Percentiles rank a stretch among this genome's conserved stretches.
Evolutionary conservation across 768 basidiomycete species (phyloP).

Genomic region (Naganishia friedmannii): DNA sequence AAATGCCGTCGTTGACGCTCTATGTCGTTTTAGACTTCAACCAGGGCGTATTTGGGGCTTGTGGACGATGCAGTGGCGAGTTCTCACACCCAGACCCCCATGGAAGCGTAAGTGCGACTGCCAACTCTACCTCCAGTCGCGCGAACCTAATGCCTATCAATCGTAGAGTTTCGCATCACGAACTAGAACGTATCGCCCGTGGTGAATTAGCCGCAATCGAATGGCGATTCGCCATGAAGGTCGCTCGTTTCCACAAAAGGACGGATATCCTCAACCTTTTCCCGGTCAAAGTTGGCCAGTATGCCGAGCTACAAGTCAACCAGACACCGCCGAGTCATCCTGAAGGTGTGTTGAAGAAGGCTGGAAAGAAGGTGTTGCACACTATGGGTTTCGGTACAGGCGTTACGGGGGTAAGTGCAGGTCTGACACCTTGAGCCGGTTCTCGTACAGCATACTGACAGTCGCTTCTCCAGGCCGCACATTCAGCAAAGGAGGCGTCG

Average conservation of each 20-base stretch:
- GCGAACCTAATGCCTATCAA: not conserved
- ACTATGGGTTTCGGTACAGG: constrained; percentile 19
- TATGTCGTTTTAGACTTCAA: not conserved
- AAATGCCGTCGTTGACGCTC: not conserved
- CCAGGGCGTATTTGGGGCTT: constrained; percentile 8
- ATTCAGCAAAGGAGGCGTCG: constrained; percentile 2
- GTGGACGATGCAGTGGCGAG: constrained; percentile 17
- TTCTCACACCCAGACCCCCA: constrained; percentile 22
- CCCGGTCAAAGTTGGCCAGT: constrained; percentile 15
- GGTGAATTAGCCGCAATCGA: constrained; percentile 12
- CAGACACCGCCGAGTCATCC: constrained; percentile 17
- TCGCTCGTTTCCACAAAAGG: constrained; percentile 9
- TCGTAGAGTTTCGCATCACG: constrained; percentile 18
- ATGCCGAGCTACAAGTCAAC: constrained; percentile 12
- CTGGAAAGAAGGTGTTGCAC: constrained; percentile 19
- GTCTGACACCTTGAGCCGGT: not conserved
- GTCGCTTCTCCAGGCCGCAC: not conserved
- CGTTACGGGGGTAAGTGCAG: constrained; percentile 11
- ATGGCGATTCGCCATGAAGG: constrained; percentile 21
- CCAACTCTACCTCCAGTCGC: not conserved
- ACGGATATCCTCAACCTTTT: constrained; percentile 19
- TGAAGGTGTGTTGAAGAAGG: constrained; percentile 16
- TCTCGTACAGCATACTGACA: not conserved
- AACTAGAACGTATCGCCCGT: constrained; percentile 12
- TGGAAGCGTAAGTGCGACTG: constrained; percentile 1